These are phyloP conservation scores for Ulota crispa DNA, from an alignment of 225 moss, liverwort and hornwort genomes.

Conservation along the genomic window DNA sequence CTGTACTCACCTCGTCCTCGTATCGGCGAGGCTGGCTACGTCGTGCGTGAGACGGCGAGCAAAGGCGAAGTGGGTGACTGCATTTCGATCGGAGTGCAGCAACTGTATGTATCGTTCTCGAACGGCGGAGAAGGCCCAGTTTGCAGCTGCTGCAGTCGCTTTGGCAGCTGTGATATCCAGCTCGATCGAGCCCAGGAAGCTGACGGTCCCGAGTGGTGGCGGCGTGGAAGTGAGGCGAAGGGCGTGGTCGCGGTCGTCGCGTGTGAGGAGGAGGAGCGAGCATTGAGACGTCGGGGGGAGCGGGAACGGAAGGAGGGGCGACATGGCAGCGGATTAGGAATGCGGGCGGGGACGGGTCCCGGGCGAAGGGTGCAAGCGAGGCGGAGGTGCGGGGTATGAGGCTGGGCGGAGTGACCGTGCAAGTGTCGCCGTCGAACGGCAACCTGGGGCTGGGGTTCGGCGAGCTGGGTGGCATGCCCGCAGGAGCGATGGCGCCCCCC, in stretches of 20 bases:
- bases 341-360: not conserved
- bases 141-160: no score
- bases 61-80: not conserved
- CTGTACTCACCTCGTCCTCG: no score
- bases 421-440: slow-evolving; percentile 66
- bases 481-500: slow-evolving; percentile 88
- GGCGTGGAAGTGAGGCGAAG: not conserved
- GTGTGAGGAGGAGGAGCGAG: not conserved
- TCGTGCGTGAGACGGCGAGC: no score
- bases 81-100: not conserved
- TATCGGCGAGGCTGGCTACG: not conserved
- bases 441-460: slow-evolving; percentile 62
- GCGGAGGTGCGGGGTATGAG: slow-evolving; percentile 53
- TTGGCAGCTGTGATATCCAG: not conserved
- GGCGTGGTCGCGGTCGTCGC: no score
- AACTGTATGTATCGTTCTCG: not conserved
- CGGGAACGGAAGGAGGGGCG: not conserved
- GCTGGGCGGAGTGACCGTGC: slow-evolving; percentile 85
- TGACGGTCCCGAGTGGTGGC: not conserved
- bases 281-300: no score
- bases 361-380: not conserved
- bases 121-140: not conserved
- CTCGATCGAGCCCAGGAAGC: fast-evolving
- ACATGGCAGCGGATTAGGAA: slow-evolving; percentile 33
- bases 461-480: slow-evolving; percentile 94